phyloP scores from a whole-genome alignment of 208 protist species.

The Crithidia bombi region DNA sequence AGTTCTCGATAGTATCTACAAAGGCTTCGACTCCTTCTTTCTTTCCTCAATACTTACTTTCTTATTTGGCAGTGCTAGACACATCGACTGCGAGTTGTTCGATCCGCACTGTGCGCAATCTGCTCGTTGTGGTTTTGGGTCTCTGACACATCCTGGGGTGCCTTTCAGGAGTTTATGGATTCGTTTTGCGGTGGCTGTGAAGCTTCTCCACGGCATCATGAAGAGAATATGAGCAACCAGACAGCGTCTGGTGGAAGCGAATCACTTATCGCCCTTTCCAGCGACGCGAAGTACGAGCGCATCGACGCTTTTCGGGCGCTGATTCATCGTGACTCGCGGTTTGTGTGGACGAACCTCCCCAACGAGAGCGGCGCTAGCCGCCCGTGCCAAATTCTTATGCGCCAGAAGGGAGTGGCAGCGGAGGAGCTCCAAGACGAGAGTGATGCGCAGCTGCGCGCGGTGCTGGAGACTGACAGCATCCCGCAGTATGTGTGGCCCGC shows the following conservation, averaged over 20 bases:
- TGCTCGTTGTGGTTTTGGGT: background rate
- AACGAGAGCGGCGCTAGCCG: background rate
- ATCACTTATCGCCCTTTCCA: background rate
- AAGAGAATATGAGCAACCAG: too few species aligned
- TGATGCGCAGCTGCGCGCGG: background rate
- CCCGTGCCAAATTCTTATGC: constrained; percentile 7
- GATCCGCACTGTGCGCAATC: background rate
- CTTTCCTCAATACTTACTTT: background rate
- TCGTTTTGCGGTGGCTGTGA: background rate
- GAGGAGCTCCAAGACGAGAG: background rate
- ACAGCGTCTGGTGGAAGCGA: background rate
- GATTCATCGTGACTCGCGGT: constrained; percentile 22
- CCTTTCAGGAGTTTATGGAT: background rate
- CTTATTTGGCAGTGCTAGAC: background rate
- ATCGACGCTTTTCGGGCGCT: constrained; percentile 19
- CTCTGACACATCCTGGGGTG: background rate
- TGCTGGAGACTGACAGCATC: constrained; percentile 54
- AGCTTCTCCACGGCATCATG: background rate
- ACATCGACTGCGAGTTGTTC: background rate
- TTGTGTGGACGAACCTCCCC: constrained; percentile 23
- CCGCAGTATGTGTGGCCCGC: constrained; percentile 63
- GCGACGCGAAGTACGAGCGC: constrained; percentile 5
- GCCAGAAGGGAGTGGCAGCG: background rate
- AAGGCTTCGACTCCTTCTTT: background rate
- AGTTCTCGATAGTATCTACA: background rate